phyloP scores from a whole-genome alignment of 192 early-diverging fungal species.

The Coemansia interrupta region DNA sequence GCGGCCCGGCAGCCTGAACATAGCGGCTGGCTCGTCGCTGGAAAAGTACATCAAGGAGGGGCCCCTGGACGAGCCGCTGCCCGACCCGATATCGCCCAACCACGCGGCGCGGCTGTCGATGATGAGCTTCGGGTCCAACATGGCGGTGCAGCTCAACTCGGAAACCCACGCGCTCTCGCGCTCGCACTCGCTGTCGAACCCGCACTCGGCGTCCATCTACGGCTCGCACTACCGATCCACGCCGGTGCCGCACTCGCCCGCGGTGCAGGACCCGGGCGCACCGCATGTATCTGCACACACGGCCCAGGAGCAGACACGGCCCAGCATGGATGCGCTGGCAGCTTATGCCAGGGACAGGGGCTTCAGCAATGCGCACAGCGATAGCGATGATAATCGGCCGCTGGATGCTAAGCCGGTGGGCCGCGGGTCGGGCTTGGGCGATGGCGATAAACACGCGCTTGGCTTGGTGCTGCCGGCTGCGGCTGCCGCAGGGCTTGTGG shows the following conservation, averaged over 20 bases:
- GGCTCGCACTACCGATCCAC: constrained; percentile 18
- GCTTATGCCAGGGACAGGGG: constrained; percentile 6
- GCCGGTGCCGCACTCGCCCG: constrained; percentile 27
- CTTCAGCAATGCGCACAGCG: background rate
- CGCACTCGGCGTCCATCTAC: constrained; percentile 23
- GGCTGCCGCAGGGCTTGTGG: background rate
- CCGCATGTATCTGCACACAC: constrained; percentile 18
- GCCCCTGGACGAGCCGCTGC: constrained; percentile 20
- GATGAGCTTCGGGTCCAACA: constrained; percentile 42
- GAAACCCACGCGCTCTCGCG: constrained; percentile 17
- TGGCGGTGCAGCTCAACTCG: constrained; percentile 34
- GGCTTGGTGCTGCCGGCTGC: no score
- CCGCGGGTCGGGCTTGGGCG: background rate
- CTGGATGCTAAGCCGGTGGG: background rate
- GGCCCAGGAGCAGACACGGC: constrained; percentile 17
- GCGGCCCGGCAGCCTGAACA: constrained; percentile 7
- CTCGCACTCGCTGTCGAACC: constrained; percentile 40
- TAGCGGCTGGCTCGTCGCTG: constrained; percentile 1
- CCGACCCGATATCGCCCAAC: constrained; percentile 18
- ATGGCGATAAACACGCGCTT: background rate
- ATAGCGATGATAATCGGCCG: background rate
- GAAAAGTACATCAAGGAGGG: constrained; percentile 24
- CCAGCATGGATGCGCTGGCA: constrained; percentile 33
- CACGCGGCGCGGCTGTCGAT: constrained; percentile 33
- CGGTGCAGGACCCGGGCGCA: constrained; percentile 14